Evolutionary conservation across 306 rosid genomes (phyloP), one percentile per base, ranked within the genome.

Genomic region (Glycine soja): DNA sequence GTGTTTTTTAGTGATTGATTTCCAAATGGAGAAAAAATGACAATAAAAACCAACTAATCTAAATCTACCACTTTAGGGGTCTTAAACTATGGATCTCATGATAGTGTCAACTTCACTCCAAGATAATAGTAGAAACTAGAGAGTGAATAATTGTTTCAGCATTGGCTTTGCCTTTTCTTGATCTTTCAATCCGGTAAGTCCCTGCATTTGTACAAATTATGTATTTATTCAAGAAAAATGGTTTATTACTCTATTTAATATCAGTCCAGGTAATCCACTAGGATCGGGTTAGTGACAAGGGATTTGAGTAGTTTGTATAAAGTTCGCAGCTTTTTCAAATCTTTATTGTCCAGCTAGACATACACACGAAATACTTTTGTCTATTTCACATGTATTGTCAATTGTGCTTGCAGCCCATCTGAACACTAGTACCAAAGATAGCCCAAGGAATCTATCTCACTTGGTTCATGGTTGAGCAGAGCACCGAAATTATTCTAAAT

Each of bases 51-150:
- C 64, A 16, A 15, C 36, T 16, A 57, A 57, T 57, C 36, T 8
- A 18, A 57, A 18, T 18, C 36, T 6, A 19, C 19, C 36, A 15
- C 9, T 57, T 57, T 8, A 9, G 13, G 62, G 36, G 19, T 56
- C 62, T 56, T 56, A 56, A 7, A 78, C 12, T 36, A 6, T 64
- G 51, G 40, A 48, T 76, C 71, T 67, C 54, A 4, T 30, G 48
- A 6, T 5, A 10, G 19, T n/a, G 15, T 3, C 24, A 54, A 53
- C 61, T 18, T 54, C 61, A 54, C 9, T 54, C 5, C 10, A 54
- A 54, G 19, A 53, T 53, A 53, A 53, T n/a, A 5, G 19, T 53
- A 53, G 19, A 38, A 38, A 2, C 61, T 54, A n/a, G 10, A n/a
- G 24, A 15, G 4, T n/a, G 58, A 54, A 54, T 54, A n/a, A n/a